phyloP scores from a whole-genome alignment of 179 eudicot species.

The Silene coronaria region DNA sequence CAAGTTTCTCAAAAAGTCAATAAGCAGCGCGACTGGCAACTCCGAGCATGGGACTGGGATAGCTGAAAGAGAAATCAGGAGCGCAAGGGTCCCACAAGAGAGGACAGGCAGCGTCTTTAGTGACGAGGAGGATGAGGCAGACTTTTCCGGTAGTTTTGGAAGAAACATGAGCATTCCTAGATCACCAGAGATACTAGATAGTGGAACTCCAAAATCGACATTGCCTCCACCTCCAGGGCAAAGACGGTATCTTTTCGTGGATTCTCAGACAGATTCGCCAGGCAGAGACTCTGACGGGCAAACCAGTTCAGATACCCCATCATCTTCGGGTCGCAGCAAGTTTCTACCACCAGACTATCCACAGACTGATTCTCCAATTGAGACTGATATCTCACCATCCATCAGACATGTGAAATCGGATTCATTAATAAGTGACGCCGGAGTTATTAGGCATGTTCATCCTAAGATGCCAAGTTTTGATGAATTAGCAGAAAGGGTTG shows the following conservation, averaged over 20 bases:
- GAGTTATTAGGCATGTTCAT: conserved; percentile 33
- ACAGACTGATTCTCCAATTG: conserved; percentile 8
- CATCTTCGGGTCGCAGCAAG: conserved; percentile 12
- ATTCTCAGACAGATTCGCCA: conserved; percentile 24
- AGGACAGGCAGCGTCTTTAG: conserved; percentile 17
- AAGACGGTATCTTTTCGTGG: conserved; percentile 28
- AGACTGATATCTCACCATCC: neutral
- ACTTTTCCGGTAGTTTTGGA: conserved; percentile 31
- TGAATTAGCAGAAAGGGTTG: conserved; percentile 57
- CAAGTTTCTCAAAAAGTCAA: conserved; percentile 31
- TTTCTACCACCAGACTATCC: conserved; percentile 16
- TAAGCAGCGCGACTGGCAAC: conserved; percentile 18
- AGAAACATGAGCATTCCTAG: conserved; percentile 1
- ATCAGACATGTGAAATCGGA: conserved; percentile 35
- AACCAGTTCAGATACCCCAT: conserved; percentile 10
- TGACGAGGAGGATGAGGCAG: conserved; percentile 26
- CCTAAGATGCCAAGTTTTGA: conserved; percentile 63
- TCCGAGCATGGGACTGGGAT: conserved; percentile 11
- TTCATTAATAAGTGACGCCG: conserved; percentile 28
- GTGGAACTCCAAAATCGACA: conserved; percentile 15
- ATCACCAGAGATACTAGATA: conserved; percentile 4
- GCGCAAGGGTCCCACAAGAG: conserved; percentile 30
- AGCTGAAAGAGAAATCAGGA: conserved; percentile 16
- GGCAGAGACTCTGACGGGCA: conserved; percentile 12
- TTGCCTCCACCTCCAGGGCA: conserved; percentile 40